phyloP scores from a whole-genome alignment of 768 basidiomycete species.

The Leccinum arenicola region DNA sequence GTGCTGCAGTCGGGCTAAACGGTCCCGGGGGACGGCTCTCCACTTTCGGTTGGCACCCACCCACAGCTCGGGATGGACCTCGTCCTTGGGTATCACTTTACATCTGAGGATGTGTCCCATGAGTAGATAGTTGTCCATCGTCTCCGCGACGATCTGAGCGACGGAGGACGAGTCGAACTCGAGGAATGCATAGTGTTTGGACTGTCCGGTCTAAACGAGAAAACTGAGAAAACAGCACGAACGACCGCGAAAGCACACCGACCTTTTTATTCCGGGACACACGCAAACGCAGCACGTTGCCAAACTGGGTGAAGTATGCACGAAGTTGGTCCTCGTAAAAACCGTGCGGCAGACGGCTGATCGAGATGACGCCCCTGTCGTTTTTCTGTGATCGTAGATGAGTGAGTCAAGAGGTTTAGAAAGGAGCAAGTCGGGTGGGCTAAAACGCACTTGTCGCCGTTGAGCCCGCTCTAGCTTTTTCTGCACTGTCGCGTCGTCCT shows the following conservation, averaged over 20 bases:
- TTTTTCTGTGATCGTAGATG: conserved; percentile 36
- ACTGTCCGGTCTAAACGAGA: conserved; percentile 73
- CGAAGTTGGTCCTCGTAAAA: conserved; percentile 96
- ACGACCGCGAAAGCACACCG: neutral
- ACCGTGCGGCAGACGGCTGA: conserved; percentile 92
- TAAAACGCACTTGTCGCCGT: conserved; percentile 57
- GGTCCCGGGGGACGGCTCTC: conserved; percentile 69
- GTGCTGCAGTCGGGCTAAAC: conserved; percentile 68
- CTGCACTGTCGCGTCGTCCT: conserved; percentile 81
- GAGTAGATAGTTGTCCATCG: conserved; percentile 98
- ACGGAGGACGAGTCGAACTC: conserved; percentile 90
- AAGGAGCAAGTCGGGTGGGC: too few relatives aligned
- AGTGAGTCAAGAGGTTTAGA: neutral
- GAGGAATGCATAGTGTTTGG: conserved; percentile 96
- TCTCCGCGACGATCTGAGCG: conserved; percentile 93
- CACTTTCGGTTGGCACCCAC: conserved; percentile 95
- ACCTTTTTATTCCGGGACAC: conserved; percentile 95
- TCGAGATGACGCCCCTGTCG: conserved; percentile 81
- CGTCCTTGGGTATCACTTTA: conserved; percentile 83
- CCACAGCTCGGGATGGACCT: conserved; percentile 94
- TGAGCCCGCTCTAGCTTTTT: conserved; percentile 58
- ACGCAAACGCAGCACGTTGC: conserved; percentile 81
- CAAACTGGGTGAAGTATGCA: conserved; percentile 94
- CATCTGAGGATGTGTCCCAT: conserved; percentile 92
- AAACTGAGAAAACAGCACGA: neutral